A percentile compares a stretch with the other conserved stretches of the same genome.
These are phyloP conservation scores for Clarireedia sp. DNA, from an alignment of 2,329 filamentous ascomycete genomes.

Conservation along the genomic window DNA sequence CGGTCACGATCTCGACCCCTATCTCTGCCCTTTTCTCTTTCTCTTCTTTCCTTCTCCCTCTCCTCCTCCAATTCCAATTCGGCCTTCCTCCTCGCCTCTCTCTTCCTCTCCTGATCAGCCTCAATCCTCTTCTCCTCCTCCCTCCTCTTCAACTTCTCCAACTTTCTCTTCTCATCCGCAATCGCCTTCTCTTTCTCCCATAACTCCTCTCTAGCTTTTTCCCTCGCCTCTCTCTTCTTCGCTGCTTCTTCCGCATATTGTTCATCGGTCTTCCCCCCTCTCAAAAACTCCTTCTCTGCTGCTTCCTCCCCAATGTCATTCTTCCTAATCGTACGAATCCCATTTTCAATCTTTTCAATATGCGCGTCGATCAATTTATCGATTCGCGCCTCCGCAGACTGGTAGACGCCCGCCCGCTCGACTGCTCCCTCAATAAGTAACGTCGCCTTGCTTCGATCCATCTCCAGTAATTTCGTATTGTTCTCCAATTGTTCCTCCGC, in stretches of 20 bases:
- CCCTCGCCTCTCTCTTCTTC: conserved; percentile 50
- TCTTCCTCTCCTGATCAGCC: conserved; percentile 37
- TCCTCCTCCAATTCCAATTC: conserved; percentile 24
- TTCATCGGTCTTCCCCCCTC: conserved; percentile 65
- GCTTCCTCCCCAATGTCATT: conserved; percentile 62
- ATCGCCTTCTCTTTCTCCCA: conserved; percentile 48
- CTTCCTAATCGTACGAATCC: conserved; percentile 59
- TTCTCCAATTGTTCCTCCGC: conserved; percentile 68
- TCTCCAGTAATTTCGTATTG: conserved; percentile 64
- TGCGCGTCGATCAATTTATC: conserved; percentile 56
- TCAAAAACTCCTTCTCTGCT: conserved; percentile 55
- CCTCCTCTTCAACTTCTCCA: conserved; percentile 45
- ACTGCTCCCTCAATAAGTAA: conserved; percentile 71
- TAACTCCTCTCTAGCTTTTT: conserved; percentile 52
- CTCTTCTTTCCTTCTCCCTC: conserved; percentile 20
- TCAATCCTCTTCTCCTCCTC: conserved; percentile 39
- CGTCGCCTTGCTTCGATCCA: conserved; percentile 66
- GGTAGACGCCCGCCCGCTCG: conserved; percentile 69
- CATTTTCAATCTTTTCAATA: conserved; percentile 56
- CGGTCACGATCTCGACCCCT: conserved; percentile 22
- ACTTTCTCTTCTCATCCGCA: conserved; percentile 53
- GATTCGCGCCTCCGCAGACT: conserved; percentile 60
- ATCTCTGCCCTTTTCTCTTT: conserved; percentile 30
- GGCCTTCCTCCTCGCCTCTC: conserved; percentile 26
- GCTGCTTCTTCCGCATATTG: conserved; percentile 64